Base-by-base conservation (phyloP, 2,329 filamentous ascomycete genomes). In the Coccinonectria pachysandricola region DNA sequence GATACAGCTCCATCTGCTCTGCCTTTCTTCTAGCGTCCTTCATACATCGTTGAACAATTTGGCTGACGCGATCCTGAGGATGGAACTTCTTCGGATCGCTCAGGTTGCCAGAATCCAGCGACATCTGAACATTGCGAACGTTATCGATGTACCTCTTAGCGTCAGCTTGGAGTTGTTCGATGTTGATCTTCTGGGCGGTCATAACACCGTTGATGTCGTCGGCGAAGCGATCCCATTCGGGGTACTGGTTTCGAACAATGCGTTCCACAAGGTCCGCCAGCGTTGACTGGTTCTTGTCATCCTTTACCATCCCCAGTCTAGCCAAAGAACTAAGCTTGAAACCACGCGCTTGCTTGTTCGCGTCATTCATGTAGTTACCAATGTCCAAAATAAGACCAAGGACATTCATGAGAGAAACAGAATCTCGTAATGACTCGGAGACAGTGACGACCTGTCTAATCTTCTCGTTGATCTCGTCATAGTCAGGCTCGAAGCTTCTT, bases 301-400 rank as follows among this genome's bases (percentile, higher is more conserved):
- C 91, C 62, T 98, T 98, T 49, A 96, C 84, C 87, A 98, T 96
- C 35, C 81, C 87, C 29, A 98, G 65, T 29, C 91, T 77, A 15
- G 84, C 83, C 24, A 98, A 75, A 5, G 91, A 95, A 49, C 86
- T 91, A 9, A 98, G 74, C 64, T 98, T 98, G 77, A 98, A 98
- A 36, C 91, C 91, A 31, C 80, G 83, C 4, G 91, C 91, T 59
- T 96, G 91, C 62, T 98, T 98, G 61, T 95, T 96, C 29, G 87
- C 80, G 52, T 96, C 91, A 64, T 98, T 98, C 91, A 98, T 98
- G 68, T 94, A 98, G 57, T 98, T 98, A 56, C 91, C 91, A 49
- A 98, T 94, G 54, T 95, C 88, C 45, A 98, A 65, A 56, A 98
- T 98, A 36, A 96, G 69, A 32, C 88, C 87, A 30, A 98, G 73